These are phyloP conservation scores for Globisporangium radiosum DNA, from an alignment of 352 stramenopile species.

Conservation along the genomic window DNA sequence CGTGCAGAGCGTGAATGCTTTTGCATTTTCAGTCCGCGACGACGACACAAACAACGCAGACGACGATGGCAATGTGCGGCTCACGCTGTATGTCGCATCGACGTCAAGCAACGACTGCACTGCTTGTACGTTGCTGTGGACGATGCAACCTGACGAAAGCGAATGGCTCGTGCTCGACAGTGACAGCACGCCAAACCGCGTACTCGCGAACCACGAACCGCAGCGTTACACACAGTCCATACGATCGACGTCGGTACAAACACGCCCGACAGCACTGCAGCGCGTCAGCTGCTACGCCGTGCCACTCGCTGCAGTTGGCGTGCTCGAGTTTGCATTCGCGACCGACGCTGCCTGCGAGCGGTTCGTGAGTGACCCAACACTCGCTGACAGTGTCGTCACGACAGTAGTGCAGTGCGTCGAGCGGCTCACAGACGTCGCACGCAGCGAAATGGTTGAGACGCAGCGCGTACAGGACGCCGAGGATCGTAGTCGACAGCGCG, in stretches of 20 bases:
- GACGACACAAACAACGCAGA: constrained; percentile 1
- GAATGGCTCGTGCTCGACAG: too few species aligned
- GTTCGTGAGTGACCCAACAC: constrained; percentile 1
- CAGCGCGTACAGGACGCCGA: neutral
- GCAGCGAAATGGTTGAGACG: neutral
- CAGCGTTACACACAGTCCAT: too few species aligned
- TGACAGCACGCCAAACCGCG: too few species aligned
- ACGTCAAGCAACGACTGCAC: too few species aligned
- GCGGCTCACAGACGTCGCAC: neutral
- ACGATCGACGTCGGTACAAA: neutral
- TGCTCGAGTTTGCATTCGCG: constrained; percentile 14
- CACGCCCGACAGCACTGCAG: neutral
- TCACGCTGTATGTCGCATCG: constrained; percentile 3
- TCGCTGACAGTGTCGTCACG: neutral
- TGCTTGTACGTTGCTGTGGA: too few species aligned
- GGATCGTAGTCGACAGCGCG: neutral
- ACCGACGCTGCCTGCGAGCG: constrained; percentile 6
- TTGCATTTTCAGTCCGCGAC: neutral
- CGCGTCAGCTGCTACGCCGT: neutral
- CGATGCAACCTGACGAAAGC: too few species aligned
- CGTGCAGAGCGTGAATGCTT: constrained; percentile 6
- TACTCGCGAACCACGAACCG: too few species aligned
- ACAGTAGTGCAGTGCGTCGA: neutral
- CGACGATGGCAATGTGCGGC: neutral
- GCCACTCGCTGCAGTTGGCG: constrained; percentile 1